A percentile compares a stretch with the other conserved stretches of the same genome.
phyloP scores from a whole-genome alignment of 1,139 yeast species.

The Hanseniaspora sp. region DNA sequence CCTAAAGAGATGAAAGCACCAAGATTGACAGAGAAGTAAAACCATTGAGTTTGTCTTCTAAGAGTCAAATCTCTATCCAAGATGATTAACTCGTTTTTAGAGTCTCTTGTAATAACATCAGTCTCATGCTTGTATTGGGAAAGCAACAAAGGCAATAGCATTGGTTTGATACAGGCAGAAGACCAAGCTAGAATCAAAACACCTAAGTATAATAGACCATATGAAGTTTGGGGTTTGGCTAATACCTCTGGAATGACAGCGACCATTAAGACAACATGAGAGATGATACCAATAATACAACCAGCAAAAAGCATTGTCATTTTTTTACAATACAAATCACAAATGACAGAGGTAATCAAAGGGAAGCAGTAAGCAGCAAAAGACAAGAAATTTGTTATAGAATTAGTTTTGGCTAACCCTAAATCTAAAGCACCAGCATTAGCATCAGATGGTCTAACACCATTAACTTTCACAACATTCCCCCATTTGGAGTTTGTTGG shows the following conservation, averaged over 20 bases:
- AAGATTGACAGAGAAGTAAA: constrained; percentile 69
- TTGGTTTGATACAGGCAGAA: constrained; percentile 74
- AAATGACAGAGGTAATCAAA: constrained; percentile 60
- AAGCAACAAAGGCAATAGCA: constrained; percentile 66
- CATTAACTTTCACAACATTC: constrained; percentile 30
- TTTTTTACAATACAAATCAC: constrained; percentile 68
- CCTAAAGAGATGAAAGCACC: constrained; percentile 73
- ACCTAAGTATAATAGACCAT: constrained; percentile 36
- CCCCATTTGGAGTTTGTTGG: constrained; percentile 43
- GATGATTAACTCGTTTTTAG: constrained; percentile 53
- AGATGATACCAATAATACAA: constrained; percentile 48
- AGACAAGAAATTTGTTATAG: constrained; percentile 66
- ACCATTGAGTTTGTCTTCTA: constrained; percentile 63
- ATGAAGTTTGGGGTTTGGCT: constrained; percentile 34
- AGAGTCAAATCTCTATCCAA: constrained; percentile 64
- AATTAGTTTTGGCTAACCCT: constrained; percentile 58
- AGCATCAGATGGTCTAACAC: constrained; percentile 20
- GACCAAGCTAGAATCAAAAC: constrained; percentile 65
- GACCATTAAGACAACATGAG: constrained; percentile 53
- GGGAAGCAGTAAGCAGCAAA: constrained; percentile 81
- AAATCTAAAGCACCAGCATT: constrained; percentile 47
- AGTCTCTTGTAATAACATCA: constrained; percentile 44
- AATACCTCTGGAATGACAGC: constrained; percentile 62
- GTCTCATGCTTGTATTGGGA: constrained; percentile 55
- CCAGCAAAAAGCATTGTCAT: constrained; percentile 56